Evolutionary conservation across 2,329 filamentous ascomycete species (phyloP).

Genomic region (Colletotrichum tofieldiae): DNA sequence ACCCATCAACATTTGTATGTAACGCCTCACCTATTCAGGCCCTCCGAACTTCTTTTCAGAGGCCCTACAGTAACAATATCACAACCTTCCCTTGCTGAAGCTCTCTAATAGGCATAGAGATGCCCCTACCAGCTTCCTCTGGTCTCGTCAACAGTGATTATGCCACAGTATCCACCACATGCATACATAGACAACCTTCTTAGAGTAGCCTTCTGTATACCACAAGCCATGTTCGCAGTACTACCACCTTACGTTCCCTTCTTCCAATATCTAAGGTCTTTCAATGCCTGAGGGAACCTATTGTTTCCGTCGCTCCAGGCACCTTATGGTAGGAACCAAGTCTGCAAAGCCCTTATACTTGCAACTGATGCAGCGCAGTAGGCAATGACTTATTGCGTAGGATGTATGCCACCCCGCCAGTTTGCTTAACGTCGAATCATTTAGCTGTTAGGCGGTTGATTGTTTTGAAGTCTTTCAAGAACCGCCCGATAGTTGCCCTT

Average conservation of each 20-base stretch:
- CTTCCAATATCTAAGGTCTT: neutral
- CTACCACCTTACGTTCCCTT: too few species aligned
- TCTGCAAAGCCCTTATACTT: neutral
- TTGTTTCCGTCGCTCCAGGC: too few species aligned
- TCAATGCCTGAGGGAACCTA: neutral
- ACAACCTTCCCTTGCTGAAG: neutral
- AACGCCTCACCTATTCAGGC: neutral
- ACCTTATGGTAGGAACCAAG: neutral
- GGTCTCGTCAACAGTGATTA: neutral
- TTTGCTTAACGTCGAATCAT: neutral
- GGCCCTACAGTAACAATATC: neutral
- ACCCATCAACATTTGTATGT: neutral
- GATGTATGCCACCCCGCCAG: conserved; percentile 9
- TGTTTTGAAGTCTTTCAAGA: conserved; percentile 33
- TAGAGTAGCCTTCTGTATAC: neutral
- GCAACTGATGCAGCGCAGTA: neutral
- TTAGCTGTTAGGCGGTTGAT: conserved; percentile 28
- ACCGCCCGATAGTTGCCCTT: conserved; percentile 50
- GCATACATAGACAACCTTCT: neutral
- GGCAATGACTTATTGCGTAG: neutral
- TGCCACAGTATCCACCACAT: neutral
- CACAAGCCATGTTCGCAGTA: neutral
- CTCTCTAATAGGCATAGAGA: neutral
- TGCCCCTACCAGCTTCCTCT: neutral
- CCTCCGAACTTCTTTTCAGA: neutral